These are phyloP conservation scores for Lagenidium giganteum DNA, from an alignment of 352 stramenopile species.

Conservation along the genomic window DNA sequence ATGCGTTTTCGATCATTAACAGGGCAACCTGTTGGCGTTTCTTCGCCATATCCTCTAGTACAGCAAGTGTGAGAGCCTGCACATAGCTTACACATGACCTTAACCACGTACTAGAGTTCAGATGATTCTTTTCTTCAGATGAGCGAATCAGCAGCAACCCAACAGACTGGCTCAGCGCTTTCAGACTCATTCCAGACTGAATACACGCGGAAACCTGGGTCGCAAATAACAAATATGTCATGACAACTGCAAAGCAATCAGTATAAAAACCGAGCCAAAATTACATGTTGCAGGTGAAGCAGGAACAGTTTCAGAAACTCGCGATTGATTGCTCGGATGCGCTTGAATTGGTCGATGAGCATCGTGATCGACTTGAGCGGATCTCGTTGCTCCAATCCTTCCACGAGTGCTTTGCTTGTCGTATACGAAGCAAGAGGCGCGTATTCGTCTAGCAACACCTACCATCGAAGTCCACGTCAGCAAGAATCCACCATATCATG, in stretches of 20 bases:
- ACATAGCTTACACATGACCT: neutral
- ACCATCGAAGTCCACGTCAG: too few relatives aligned
- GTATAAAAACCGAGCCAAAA: neutral
- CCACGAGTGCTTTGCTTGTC: slow-evolving; percentile 29
- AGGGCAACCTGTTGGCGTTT: slow-evolving; percentile 32
- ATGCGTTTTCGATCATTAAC: slow-evolving; percentile 45
- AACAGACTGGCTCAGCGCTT: slow-evolving; percentile 30
- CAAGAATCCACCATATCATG: too few relatives aligned
- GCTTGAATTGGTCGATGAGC: slow-evolving; percentile 26
- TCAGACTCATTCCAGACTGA: slow-evolving; percentile 33
- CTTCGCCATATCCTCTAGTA: slow-evolving; percentile 18
- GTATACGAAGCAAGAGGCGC: slow-evolving; percentile 34
- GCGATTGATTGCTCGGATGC: slow-evolving; percentile 23
- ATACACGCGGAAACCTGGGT: slow-evolving; percentile 31
- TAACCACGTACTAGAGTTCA: slow-evolving; percentile 28
- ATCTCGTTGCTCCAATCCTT: slow-evolving; percentile 5
- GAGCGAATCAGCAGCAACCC: slow-evolving; percentile 36
- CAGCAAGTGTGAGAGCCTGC: too few relatives aligned
- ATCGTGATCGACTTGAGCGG: neutral
- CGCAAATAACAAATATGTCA: neutral
- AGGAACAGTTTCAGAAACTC: slow-evolving; percentile 50
- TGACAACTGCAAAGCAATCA: neutral
- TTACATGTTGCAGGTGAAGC: slow-evolving; percentile 39
- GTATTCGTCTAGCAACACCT: slow-evolving; percentile 34
- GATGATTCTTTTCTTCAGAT: slow-evolving; percentile 15